Evolutionary conservation across 2,329 filamentous ascomycete genomes (phyloP), one percentile per base, ranked within the genome.

Genomic region (Xylariaceae sp.): DNA sequence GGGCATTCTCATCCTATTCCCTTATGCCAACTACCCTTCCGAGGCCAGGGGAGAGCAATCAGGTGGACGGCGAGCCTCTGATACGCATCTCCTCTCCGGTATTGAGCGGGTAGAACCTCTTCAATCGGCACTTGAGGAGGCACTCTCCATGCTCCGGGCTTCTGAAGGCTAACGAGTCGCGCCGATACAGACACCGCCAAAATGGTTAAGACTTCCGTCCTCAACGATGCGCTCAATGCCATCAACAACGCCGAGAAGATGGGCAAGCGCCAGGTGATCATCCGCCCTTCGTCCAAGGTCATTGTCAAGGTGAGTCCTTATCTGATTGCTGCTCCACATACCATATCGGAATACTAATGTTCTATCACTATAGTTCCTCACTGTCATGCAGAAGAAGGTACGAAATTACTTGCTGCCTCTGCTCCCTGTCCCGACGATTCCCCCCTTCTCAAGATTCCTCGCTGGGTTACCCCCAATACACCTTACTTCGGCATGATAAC

Each of bases 241-340:
- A 97, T 99, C 89, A 99, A 99, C 92, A 99, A 99, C 81, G 94
- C 94, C 85, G 95, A 99, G 88, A 97, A 99, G 89, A 85, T 90
- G 73, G 94, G 94, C 83, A 97, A 97, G 89, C 92, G 94, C 77
- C 94, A 99, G 84, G 94, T 97, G 77, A 76, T 99, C 79, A 97
- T 99, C 86, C 88, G 92, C 75, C 94, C 95, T 73, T 89, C 86
- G 79, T 97, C 94, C 80, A 99, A 99, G 90, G 94, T 99, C 85
- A 99, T 99, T 75, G 83, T 95, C 85, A 97, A 97, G 51, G 61
- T 63, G 35, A 53, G 56, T 55, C 13, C 30, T 7, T 1, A 18
- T 18, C 1, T 30, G 35, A 15, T 23, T 39, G 13, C 2, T 10
- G 15, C 7, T n/a, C 35, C 17, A 34, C 50, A 9, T 10, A 17